Evolutionary conservation across 176 grass and related monocot genomes (phyloP), one percentile per base, ranked within the genome.

Genomic region (Poa annua): DNA sequence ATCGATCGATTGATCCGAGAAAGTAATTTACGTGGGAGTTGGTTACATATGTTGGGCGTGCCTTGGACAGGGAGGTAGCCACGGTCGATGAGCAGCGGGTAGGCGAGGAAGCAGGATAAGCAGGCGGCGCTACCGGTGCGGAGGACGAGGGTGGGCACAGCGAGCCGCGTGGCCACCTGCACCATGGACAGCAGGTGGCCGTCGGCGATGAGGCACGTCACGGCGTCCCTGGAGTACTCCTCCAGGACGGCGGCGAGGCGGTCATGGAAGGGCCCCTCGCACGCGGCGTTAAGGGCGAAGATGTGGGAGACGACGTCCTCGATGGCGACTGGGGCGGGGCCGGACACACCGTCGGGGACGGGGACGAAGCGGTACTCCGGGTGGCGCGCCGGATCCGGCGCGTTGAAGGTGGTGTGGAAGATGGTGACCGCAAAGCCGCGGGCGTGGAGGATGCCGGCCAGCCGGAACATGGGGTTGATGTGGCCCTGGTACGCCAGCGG

Each of bases 381-480:
- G 19, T 91, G 76, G 42, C 69, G 75, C 4, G 75, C 32, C 2
- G 89, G 75, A 35, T 91, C 59, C 14, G 81, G 78, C 5, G 80
- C 75, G 50, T 91, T 85, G 80, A 76, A 85, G 50, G 71, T 55
- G 71, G 80, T 76, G 80, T 88, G 85, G 74, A 91, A 84, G 60
- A 91, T 16, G 55, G 85, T 91, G 80, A 91, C 6, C 29, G 76
- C 49, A 75, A 88, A 91, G 49, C 81, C 89, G 9, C 69, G 65
- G 3, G 11, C 32, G 81, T 71, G 85, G 60, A 92, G 90, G 66
- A 86, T 10, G 83, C 77, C 78, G 21, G 86, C 86, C 13, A 92
- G 90, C 34, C 75, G 83, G 74, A 92, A 78, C 86, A 89, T 89
- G 4, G 90, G 90, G 47, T 68, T 92, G 74, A 92, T 83, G 66